Percentiles rank a stretch among this genome's conserved stretches.
Conservation (phyloP, 176 grass and related monocot species). For the Lolium rigidum region DNA sequence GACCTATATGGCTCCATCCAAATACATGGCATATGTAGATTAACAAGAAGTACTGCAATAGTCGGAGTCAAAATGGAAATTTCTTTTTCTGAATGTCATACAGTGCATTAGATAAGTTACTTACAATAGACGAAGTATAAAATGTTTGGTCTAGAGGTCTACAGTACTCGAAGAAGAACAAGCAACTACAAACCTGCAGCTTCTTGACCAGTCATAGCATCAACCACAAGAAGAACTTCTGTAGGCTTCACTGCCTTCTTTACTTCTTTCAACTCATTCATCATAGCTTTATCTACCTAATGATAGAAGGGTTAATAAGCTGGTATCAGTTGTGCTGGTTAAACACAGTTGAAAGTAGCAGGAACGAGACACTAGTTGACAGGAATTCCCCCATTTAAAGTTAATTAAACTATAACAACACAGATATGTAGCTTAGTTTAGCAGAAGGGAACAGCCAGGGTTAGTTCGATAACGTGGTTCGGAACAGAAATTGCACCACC, state of each 20-base stretch:
- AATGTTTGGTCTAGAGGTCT: not conserved
- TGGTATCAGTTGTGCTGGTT: not conserved
- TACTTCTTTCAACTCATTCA: conserved; percentile 97
- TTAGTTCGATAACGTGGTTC: not conserved
- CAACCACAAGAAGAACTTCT: conserved; percentile 96
- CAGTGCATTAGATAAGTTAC: not conserved
- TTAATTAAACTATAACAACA: not conserved
- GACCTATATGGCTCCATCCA: not conserved
- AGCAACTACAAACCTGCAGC: conserved; percentile 73
- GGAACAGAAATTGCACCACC: not conserved
- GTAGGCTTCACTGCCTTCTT: conserved; percentile 83
- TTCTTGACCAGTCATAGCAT: conserved; percentile 99
- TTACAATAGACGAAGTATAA: not conserved
- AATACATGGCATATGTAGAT: not conserved
- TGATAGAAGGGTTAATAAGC: conserved; percentile 15
- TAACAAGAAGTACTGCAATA: conserved; percentile 6
- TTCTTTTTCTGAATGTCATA: not conserved
- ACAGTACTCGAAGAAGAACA: conserved; percentile 23
- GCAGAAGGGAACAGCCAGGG: not conserved
- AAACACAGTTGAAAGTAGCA: conserved; percentile 16
- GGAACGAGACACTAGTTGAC: not conserved
- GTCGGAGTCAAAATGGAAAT: not conserved
- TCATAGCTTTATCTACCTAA: conserved; percentile 96
- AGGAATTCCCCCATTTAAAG: not conserved
- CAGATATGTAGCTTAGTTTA: conserved; percentile 14